Conservation (phyloP, 257 asterid species). For the Solanum chilense region DNA sequence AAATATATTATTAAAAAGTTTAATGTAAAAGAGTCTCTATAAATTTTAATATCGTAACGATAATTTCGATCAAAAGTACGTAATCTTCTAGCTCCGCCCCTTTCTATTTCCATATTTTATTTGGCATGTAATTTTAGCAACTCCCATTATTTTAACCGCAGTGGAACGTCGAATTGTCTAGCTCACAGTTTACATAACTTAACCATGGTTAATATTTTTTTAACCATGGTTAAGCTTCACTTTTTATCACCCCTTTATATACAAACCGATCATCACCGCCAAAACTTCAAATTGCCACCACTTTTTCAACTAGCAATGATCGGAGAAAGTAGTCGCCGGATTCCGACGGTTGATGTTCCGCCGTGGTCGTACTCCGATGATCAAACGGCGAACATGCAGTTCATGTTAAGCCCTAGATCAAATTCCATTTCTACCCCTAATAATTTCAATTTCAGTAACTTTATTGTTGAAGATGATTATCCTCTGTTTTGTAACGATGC, state of each 20-base stretch:
- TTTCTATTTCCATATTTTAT: background rate
- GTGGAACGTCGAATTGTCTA: background rate
- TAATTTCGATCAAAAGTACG: too few species aligned
- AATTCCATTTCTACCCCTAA: constrained; percentile 28
- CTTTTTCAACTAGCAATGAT: constrained; percentile 23
- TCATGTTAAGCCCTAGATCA: constrained; percentile 22
- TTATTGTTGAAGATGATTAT: constrained; percentile 21
- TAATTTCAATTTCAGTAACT: constrained; percentile 3
- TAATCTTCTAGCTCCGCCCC: background rate
- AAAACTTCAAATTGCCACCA: too few species aligned
- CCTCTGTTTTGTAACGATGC: background rate
- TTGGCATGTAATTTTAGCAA: background rate
- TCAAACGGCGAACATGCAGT: constrained; percentile 9
- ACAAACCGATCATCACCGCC: constrained; percentile 7
- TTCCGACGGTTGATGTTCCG: constrained; percentile 34
- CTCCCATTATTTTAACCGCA: constrained; percentile 20
- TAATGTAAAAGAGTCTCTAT: fast-evolving
- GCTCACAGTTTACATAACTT: background rate
- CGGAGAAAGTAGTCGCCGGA: constrained; percentile 24
- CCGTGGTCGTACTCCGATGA: constrained; percentile 37
- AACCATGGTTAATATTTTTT: constrained; percentile 12
- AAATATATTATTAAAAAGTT: too few species aligned
- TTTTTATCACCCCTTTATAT: constrained; percentile 43
- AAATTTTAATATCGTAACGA: too few species aligned
- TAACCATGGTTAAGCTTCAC: constrained; percentile 41